phyloP scores from a whole-genome alignment of 441 rosid species.

The Lepidium campestre region DNA sequence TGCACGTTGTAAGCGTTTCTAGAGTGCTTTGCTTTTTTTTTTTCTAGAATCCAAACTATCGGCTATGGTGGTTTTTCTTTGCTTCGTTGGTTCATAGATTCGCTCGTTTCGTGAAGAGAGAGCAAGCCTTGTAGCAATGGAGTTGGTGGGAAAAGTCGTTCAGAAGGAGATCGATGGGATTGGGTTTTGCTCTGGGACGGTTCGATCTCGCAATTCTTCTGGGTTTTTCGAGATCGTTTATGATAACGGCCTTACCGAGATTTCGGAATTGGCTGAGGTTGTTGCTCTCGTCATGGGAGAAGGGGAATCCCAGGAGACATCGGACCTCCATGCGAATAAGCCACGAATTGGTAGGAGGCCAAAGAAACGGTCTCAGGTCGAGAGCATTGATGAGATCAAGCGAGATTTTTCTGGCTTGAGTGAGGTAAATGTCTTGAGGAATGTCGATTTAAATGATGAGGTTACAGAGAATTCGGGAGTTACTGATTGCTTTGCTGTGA shows the following conservation, averaged over 20 bases:
- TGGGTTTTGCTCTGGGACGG: slow-evolving; percentile 42
- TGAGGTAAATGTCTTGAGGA: slow-evolving; percentile 24
- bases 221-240: slow-evolving; percentile 57
- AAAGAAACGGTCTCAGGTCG: slow-evolving; percentile 58
- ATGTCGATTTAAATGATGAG: slow-evolving; percentile 41
- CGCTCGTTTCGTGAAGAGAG: slow-evolving; percentile 14
- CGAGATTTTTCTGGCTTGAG: slow-evolving; percentile 13
- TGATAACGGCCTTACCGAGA: slow-evolving; percentile 63
- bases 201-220: slow-evolving; percentile 56
- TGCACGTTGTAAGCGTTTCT: slow-evolving; percentile 27
- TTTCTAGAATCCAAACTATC: neutral
- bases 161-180: slow-evolving; percentile 48
- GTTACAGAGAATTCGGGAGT: slow-evolving; percentile 26
- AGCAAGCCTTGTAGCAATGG: slow-evolving; percentile 35
- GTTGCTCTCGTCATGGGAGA: slow-evolving; percentile 26
- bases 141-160: slow-evolving; percentile 57
- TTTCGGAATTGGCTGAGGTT: slow-evolving; percentile 43
- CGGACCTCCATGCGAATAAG: too few relatives aligned
- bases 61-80: slow-evolving; percentile 18
- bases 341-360: slow-evolving; percentile 49
- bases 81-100: too few relatives aligned
- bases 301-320: slow-evolving; percentile 17
- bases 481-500: slow-evolving; percentile 21
- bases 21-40: neutral
- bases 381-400: slow-evolving; percentile 20